Percentiles rank a stretch among this genome's conserved stretches.
Conservation (phyloP, 148 eudicot genomes). For the Linanthus parryae region DNA sequence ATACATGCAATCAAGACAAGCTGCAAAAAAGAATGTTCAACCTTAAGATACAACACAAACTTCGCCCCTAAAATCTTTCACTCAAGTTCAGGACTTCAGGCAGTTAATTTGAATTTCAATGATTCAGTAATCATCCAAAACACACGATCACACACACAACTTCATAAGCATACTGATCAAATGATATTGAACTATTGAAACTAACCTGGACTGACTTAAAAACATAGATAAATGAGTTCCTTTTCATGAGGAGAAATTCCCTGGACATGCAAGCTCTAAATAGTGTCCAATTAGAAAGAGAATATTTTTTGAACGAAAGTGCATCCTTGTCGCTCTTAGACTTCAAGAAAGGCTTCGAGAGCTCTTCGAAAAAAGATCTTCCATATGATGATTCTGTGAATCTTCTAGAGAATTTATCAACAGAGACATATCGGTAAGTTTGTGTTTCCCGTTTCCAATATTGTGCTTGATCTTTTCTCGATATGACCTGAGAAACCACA, state of each 20-base stretch:
- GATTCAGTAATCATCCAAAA: no score
- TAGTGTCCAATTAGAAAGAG: background rate
- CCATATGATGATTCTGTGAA: slow-evolving; percentile 22
- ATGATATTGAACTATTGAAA: background rate
- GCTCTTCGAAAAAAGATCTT: slow-evolving; percentile 37
- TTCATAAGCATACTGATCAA: background rate
- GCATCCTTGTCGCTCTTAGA: slow-evolving; percentile 33
- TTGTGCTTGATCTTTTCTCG: slow-evolving; percentile 6
- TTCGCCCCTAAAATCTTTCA: no score
- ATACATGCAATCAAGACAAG: slow-evolving; percentile 40
- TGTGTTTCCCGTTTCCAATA: background rate
- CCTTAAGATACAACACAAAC: no score
- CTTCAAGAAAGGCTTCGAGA: slow-evolving; percentile 36
- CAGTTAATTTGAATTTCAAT: no score
- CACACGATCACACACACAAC: no score
- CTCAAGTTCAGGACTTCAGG: no score
- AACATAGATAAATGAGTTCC: slow-evolving; percentile 59
- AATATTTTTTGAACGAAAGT: slow-evolving; percentile 5
- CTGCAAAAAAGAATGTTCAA: slow-evolving; percentile 42
- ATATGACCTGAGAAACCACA: slow-evolving; percentile 14
- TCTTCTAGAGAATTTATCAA: background rate
- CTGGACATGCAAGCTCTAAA: background rate
- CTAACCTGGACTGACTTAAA: slow-evolving; percentile 61
- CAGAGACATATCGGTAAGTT: background rate
- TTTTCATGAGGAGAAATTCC: slow-evolving; percentile 39